A percentile compares a stretch with the other conserved stretches of the same genome.
Evolutionary conservation across 2,329 filamentous ascomycete species (phyloP).

Genomic region (Passalora sequoiae): DNA sequence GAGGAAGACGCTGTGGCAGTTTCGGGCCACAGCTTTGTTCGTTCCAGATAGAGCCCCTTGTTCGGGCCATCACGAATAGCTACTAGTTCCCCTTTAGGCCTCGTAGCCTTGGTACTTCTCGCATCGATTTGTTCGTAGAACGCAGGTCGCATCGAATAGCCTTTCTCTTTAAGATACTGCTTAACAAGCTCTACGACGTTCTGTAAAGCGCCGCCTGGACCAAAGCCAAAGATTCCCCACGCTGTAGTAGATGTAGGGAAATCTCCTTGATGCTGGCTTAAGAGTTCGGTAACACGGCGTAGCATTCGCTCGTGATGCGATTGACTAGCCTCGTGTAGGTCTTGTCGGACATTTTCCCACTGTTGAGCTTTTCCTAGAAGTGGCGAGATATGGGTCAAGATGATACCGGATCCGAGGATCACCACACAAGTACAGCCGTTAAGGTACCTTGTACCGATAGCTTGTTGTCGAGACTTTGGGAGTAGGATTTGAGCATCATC

Average conservation of each 20-base stretch:
- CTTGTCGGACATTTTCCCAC: neutral
- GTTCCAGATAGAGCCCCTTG: neutral
- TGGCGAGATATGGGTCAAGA: neutral
- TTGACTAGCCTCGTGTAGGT: neutral
- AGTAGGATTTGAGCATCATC: neutral
- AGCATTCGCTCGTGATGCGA: neutral
- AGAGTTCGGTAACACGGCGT: neutral
- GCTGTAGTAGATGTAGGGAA: neutral
- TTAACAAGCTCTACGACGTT: neutral
- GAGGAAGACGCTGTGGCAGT: neutral
- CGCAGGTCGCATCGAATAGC: neutral
- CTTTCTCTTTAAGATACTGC: neutral
- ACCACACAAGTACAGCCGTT: neutral
- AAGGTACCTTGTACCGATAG: neutral
- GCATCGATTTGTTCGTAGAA: neutral
- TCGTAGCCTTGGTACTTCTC: neutral
- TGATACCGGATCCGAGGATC: neutral
- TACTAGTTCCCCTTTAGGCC: neutral
- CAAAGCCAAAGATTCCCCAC: neutral
- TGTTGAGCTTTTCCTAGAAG: neutral
- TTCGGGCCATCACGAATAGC: neutral
- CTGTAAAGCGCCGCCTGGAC: neutral
- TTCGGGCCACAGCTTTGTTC: neutral
- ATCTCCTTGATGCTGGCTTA: neutral
- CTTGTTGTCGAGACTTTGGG: neutral